These are phyloP conservation scores for Chlorella sp. DNA, from an alignment of 139 green algal genomes.

Conservation along the genomic window DNA sequence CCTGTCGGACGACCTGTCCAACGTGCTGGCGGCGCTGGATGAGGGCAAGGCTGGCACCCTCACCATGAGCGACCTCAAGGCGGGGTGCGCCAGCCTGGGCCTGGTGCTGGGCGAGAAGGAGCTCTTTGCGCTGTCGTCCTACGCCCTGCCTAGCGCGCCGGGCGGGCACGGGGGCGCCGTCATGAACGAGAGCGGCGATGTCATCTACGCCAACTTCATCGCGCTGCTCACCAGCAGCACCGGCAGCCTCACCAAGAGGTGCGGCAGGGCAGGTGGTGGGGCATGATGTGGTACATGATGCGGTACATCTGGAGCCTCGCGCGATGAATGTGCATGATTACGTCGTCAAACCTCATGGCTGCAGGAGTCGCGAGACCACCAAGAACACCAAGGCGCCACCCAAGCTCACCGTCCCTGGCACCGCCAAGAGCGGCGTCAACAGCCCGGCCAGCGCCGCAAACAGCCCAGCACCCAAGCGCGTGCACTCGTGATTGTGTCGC, in stretches of 20 bases:
- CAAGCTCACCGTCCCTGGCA: not conserved
- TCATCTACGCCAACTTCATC: not conserved
- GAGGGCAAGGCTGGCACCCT: not conserved
- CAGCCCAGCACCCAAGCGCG: not conserved
- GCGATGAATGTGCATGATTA: not conserved
- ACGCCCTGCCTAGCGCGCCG: not conserved
- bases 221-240: not conserved
- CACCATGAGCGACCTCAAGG: not conserved
- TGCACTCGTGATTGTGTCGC: too few relatives aligned
- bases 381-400: not conserved
- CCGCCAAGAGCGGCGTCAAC: not conserved
- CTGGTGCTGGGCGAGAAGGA: slow-evolving; percentile 94
- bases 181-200: not conserved
- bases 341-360: too few relatives aligned
- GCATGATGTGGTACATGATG: too few relatives aligned
- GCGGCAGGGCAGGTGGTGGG: not conserved
- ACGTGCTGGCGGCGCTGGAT: not conserved
- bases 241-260: not conserved
- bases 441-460: not conserved
- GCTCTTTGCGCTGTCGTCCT: slow-evolving; percentile 24
- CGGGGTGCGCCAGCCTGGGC: not conserved
- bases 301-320: too few relatives aligned
- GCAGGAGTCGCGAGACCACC: too few relatives aligned
- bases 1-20: not conserved
- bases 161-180: not conserved